Evolutionary conservation across 1,284 basidiomycete species (phyloP).

Genomic region (Takashimella tepidaria): DNA sequence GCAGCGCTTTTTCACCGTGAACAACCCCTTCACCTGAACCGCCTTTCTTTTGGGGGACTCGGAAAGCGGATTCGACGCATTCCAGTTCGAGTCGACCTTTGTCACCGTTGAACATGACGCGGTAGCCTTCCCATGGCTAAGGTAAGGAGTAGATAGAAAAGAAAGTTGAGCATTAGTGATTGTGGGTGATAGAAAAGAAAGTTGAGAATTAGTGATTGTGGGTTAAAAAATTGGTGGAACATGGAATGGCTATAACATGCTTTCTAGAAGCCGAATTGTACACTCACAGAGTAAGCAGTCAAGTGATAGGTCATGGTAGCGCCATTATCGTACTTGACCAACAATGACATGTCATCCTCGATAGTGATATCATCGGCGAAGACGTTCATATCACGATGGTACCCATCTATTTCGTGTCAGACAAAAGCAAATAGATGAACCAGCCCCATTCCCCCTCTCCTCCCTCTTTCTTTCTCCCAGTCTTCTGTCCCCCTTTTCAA

Average conservation of each 20-base stretch:
- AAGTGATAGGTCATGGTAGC: conserved; percentile 57
- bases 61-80: conserved; percentile 51
- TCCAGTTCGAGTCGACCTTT: conserved; percentile 56
- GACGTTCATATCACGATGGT: conserved; percentile 48
- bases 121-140: conserved; percentile 53
- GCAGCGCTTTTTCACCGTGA: conserved; percentile 52
- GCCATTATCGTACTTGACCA: conserved; percentile 54
- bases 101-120: conserved; percentile 56
- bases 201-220: conserved; percentile 21
- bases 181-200: conserved; percentile 45
- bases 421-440: too few species aligned
- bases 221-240: background rate
- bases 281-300: conserved; percentile 38
- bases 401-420: conserved; percentile 38
- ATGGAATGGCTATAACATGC: too few species aligned
- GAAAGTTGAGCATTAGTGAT: conserved; percentile 35
- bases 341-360: conserved; percentile 56
- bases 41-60: conserved; percentile 22
- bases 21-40: conserved; percentile 21
- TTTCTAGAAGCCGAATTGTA: conserved; percentile 12
- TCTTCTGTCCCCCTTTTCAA: background rate
- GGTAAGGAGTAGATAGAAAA: conserved; percentile 49
- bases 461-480: too few species aligned
- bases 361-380: conserved; percentile 55
- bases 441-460: too few species aligned